These are phyloP conservation scores for Fusarium sp. DNA, from an alignment of 2,329 filamentous ascomycete species.

Conservation along the genomic window DNA sequence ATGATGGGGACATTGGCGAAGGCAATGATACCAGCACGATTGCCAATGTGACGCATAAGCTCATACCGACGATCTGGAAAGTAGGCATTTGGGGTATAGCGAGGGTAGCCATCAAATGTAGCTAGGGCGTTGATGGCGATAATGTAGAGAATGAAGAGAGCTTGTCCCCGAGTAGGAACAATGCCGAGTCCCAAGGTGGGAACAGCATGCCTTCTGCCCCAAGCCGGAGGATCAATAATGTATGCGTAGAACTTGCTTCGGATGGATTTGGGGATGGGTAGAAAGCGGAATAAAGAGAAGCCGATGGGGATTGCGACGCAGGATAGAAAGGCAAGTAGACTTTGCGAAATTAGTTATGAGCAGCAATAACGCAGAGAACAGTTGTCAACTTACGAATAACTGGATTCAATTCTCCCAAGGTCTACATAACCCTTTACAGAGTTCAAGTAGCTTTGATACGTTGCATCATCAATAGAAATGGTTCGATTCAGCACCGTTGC, in stretches of 20 bases:
- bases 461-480: conserved; percentile 11
- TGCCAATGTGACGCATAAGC: conserved; percentile 52
- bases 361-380: too few relatives aligned
- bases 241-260: conserved; percentile 44
- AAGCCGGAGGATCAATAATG: conserved; percentile 46
- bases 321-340: conserved; percentile 39
- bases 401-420: conserved; percentile 24
- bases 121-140: conserved; percentile 54
- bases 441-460: conserved; percentile 26
- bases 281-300: conserved; percentile 40
- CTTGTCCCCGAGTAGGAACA: conserved; percentile 57
- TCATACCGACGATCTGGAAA: conserved; percentile 41
- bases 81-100: conserved; percentile 47
- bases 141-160: conserved; percentile 57
- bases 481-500: conserved; percentile 34
- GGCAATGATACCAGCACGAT: conserved; percentile 56
- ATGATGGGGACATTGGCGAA: conserved; percentile 57
- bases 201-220: conserved; percentile 43
- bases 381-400: conserved; percentile 32
- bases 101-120: conserved; percentile 47
- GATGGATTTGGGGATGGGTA: conserved; percentile 26
- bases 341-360: neutral
- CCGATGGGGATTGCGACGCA: conserved; percentile 37
- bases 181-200: conserved; percentile 45
- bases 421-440: conserved; percentile 9